phyloP scores from a whole-genome alignment of 2,329 filamentous ascomycete genomes.

The Penicillium occitanis region DNA sequence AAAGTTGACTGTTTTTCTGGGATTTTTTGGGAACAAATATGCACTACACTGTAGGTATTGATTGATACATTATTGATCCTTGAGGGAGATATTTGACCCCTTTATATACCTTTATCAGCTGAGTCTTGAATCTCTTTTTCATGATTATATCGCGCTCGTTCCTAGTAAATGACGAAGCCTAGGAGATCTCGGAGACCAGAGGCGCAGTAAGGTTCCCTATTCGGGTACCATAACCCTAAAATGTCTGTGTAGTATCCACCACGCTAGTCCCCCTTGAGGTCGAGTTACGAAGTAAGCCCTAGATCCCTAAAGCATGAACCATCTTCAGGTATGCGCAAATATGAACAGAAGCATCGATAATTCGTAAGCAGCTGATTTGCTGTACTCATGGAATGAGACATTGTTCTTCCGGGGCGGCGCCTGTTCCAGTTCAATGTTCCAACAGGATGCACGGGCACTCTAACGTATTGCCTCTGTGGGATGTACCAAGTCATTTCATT shows the following conservation, averaged over 20 bases:
- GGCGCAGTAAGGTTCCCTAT: background rate
- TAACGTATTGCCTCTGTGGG: background rate
- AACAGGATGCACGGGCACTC: background rate
- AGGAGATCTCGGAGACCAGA: background rate
- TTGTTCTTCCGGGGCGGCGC: background rate
- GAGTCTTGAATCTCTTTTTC: background rate
- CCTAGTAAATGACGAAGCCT: conserved; percentile 5
- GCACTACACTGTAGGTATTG: too few relatives aligned
- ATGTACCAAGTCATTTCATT: background rate
- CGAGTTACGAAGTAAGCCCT: conserved; percentile 3
- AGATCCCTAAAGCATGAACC: background rate
- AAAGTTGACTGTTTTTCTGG: background rate
- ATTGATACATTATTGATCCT: background rate
- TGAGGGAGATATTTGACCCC: background rate
- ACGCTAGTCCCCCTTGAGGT: conserved; percentile 2
- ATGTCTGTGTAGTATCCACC: background rate
- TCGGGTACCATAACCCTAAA: conserved; percentile 10
- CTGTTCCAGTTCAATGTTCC: background rate
- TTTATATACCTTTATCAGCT: background rate
- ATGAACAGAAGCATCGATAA: background rate
- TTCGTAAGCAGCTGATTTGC: background rate
- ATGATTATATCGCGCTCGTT: too few relatives aligned
- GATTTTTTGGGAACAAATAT: too few relatives aligned
- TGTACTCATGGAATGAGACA: background rate
- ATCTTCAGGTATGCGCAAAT: background rate